A percentile compares a stretch with the other conserved stretches of the same genome.
These are phyloP conservation scores for Talaromyces nanjingensis DNA, from an alignment of 495 filamentous ascomycete genomes.

Conservation along the genomic window DNA sequence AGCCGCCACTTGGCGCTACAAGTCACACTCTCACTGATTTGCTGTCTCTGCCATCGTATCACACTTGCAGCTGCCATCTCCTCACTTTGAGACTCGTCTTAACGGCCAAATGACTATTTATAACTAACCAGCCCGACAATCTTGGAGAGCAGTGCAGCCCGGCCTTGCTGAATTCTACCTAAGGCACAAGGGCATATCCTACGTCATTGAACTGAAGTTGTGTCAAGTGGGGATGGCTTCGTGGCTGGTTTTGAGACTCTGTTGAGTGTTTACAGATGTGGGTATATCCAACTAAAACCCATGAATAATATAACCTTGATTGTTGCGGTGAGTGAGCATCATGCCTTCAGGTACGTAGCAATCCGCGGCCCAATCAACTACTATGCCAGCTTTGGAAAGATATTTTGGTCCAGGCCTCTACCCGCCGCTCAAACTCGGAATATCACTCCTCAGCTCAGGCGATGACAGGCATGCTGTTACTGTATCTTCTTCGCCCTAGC, in stretches of 20 bases:
- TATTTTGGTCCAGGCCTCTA: not conserved
- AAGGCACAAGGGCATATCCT: not conserved
- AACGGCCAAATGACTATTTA: not conserved
- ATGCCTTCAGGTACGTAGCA: not conserved
- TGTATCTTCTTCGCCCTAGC: conserved; percentile 24
- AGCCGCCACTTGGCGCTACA: not conserved
- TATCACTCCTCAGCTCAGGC: not conserved
- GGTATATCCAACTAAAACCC: not conserved
- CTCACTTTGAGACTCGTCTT: not conserved
- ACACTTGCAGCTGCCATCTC: not conserved
- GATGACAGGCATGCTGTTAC: not conserved
- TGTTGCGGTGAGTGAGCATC: not conserved
- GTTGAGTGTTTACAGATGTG: not conserved
- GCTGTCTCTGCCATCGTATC: not conserved
- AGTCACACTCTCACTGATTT: not conserved
- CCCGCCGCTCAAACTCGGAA: not conserved
- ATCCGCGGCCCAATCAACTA: not conserved
- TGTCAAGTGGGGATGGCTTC: not conserved
- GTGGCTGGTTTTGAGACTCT: not conserved
- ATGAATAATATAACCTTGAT: not conserved
- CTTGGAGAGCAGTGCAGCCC: not conserved
- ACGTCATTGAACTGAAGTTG: not conserved
- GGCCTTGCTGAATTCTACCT: not conserved
- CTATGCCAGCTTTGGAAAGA: not conserved
- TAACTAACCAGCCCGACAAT: not conserved